These are phyloP conservation scores for Stephania japonica DNA, from an alignment of 164 flowering plant species.

Conservation along the genomic window DNA sequence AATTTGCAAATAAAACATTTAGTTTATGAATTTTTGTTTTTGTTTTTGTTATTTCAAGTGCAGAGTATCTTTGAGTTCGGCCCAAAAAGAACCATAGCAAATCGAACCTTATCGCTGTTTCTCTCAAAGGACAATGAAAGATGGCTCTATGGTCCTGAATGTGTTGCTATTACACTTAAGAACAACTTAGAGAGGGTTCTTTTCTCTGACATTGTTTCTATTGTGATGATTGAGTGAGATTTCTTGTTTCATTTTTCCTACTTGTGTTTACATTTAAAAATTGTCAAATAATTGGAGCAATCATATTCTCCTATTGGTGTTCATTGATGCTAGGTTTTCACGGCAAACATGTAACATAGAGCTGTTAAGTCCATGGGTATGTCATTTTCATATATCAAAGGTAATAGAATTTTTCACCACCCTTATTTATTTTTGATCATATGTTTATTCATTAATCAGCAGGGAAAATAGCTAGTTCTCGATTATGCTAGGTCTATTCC, in stretches of 20 bases:
- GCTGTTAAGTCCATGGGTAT: conserved; percentile 61
- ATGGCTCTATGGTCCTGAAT: conserved; percentile 61
- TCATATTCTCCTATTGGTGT: conserved; percentile 5
- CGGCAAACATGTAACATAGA: conserved; percentile 19
- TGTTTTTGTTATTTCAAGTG: conserved; percentile 2
- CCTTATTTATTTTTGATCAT: not conserved
- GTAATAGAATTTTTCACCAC: conserved; percentile 25
- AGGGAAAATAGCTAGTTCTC: no score
- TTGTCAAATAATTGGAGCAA: not conserved
- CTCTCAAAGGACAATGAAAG: conserved; percentile 57
- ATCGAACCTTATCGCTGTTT: conserved; percentile 54
- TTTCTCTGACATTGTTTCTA: conserved; percentile 59
- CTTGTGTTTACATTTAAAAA: not conserved
- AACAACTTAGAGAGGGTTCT: conserved; percentile 57
- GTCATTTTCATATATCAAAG: conserved; percentile 76
- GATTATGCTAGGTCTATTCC: no score
- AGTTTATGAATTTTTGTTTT: conserved; percentile 10
- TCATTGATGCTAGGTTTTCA: conserved; percentile 38
- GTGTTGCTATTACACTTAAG: conserved; percentile 75
- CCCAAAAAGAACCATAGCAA: conserved; percentile 27
- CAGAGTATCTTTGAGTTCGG: conserved; percentile 78
- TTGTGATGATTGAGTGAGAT: conserved; percentile 53
- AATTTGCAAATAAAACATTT: not conserved
- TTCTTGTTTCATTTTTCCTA: not conserved
- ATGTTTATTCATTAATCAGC: no score